Percentiles rank a stretch among this genome's conserved stretches.
Evolutionary conservation across 306 rosid species (phyloP).

Genomic region (Vigna radiata): DNA sequence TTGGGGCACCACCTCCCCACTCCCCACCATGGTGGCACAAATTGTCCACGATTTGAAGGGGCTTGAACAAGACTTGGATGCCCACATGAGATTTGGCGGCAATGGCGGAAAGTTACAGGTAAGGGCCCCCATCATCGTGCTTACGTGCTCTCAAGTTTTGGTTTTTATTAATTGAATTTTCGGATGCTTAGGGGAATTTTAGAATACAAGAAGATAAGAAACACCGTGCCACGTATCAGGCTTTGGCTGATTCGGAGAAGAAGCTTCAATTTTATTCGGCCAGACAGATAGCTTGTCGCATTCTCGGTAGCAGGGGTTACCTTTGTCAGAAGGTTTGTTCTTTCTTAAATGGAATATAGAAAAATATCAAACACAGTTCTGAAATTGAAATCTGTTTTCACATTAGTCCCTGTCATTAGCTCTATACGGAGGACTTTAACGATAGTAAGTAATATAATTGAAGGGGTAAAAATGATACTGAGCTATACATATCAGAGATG

Average conservation of each 20-base stretch:
- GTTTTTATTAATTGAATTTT: conserved; percentile 1
- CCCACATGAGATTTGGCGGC: conserved; percentile 83
- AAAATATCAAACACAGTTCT: neutral
- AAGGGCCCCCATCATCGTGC: neutral
- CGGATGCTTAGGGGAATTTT: conserved; percentile 62
- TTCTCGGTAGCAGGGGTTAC: conserved; percentile 91
- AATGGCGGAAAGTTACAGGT: conserved; percentile 81
- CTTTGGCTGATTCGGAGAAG: conserved; percentile 75
- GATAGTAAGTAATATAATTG: neutral
- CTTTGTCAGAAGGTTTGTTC: conserved; percentile 88
- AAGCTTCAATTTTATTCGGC: conserved; percentile 86
- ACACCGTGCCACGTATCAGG: conserved; percentile 81
- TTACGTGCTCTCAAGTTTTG: neutral
- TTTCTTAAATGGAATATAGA: neutral
- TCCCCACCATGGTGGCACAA: conserved; percentile 67
- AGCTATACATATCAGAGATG: neutral
- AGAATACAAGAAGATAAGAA: conserved; percentile 76
- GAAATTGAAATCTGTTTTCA: neutral
- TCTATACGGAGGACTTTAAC: neutral
- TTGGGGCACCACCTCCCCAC: conserved; percentile 83
- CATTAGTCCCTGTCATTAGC: neutral
- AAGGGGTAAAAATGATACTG: neutral
- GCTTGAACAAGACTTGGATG: conserved; percentile 63
- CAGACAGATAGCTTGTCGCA: conserved; percentile 92
- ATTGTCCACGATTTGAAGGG: conserved; percentile 69